These are phyloP conservation scores for Lumnitzera littorea DNA, from an alignment of 345 rosid species.

Conservation along the genomic window DNA sequence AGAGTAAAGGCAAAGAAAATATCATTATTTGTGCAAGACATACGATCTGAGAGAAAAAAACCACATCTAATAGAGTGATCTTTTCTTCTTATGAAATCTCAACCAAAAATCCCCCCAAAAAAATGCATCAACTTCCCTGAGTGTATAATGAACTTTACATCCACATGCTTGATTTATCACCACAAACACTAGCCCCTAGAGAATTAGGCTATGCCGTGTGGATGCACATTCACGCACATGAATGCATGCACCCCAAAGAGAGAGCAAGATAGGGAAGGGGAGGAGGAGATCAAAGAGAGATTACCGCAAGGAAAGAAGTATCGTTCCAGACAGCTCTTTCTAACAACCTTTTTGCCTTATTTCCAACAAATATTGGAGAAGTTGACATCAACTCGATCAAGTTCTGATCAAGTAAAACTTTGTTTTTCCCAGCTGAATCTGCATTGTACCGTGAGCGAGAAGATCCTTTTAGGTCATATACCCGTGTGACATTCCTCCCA, in stretches of 20 bases:
- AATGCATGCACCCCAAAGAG: too few species aligned
- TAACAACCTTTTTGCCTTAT: constrained; percentile 80
- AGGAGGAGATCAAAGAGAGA: constrained; percentile 8
- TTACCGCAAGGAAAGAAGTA: constrained; percentile 90
- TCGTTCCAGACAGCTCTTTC: constrained; percentile 99
- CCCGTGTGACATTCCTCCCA: constrained; percentile 56
- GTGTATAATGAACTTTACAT: too few species aligned
- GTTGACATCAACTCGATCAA: constrained; percentile 98
- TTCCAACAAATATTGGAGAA: constrained; percentile 89
- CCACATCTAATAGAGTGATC: background rate
- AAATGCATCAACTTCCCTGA: background rate
- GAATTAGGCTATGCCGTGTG: too few species aligned
- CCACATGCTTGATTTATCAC: too few species aligned
- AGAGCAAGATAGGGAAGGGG: background rate
- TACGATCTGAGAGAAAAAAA: too few species aligned
- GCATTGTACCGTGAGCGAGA: constrained; percentile 85
- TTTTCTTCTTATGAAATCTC: background rate
- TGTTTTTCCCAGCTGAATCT: constrained; percentile 82
- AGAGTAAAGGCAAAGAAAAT: background rate
- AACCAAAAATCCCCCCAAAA: background rate
- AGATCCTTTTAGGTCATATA: constrained; percentile 97
- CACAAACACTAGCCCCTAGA: too few species aligned
- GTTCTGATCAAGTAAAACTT: constrained; percentile 92
- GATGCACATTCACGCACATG: background rate
- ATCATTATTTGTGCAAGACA: too few species aligned